Evolutionary conservation across 2,329 filamentous ascomycete genomes (phyloP).

Genomic region (Thielaviopsis ethacetica): DNA sequence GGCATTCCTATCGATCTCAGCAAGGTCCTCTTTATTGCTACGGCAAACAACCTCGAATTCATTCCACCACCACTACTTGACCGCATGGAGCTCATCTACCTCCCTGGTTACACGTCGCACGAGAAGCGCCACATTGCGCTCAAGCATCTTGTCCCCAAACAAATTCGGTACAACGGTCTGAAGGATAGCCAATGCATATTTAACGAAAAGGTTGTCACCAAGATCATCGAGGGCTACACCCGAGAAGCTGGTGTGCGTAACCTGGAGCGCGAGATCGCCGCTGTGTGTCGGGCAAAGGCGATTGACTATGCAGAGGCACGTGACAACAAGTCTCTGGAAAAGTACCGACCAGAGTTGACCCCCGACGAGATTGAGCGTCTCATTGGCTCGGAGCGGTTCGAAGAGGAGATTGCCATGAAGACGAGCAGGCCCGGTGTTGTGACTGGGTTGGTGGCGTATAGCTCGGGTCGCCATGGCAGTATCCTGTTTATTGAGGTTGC

Average conservation of each 20-base stretch:
- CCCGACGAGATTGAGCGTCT: conserved; percentile 77
- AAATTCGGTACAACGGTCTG: conserved; percentile 80
- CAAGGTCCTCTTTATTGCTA: conserved; percentile 95
- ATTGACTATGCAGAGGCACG: conserved; percentile 87
- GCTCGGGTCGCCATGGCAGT: conserved; percentile 77
- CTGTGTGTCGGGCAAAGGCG: conserved; percentile 85
- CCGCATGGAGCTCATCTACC: conserved; percentile 88
- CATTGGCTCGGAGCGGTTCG: conserved; percentile 80
- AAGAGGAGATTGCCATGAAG: conserved; percentile 81
- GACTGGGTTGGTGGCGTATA: conserved; percentile 90
- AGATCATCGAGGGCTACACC: conserved; percentile 92
- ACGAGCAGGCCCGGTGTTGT: conserved; percentile 75
- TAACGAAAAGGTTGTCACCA: conserved; percentile 71
- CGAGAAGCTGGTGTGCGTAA: conserved; percentile 93
- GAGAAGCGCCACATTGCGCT: conserved; percentile 93
- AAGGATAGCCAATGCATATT: conserved; percentile 58
- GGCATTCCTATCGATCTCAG: conserved; percentile 90
- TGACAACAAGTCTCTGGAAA: conserved; percentile 49
- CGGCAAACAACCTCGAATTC: conserved; percentile 84
- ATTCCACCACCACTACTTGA: conserved; percentile 89
- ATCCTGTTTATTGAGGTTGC: conserved; percentile 98
- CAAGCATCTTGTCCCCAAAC: conserved; percentile 89
- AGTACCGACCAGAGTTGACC: conserved; percentile 59
- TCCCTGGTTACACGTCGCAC: conserved; percentile 89
- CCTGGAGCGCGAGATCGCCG: conserved; percentile 86